A percentile compares a stretch with the other conserved stretches of the same genome.
phyloP scores from a whole-genome alignment of 2,329 filamentous ascomycete genomes.

The Fusarium subtropicale region DNA sequence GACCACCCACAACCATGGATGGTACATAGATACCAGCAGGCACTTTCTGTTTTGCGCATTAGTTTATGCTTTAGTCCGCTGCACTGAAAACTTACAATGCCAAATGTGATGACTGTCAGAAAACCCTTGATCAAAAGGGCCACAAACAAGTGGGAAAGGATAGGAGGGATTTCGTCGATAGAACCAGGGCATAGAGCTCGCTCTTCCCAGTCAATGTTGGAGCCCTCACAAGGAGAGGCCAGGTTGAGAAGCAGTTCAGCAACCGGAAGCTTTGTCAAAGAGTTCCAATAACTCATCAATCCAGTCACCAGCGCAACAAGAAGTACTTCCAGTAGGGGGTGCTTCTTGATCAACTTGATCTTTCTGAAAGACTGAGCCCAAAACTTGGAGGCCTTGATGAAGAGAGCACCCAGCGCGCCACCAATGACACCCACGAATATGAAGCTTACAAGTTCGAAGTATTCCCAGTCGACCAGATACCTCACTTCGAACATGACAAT shows the following conservation, averaged over 20 bases:
- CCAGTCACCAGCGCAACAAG: constrained; percentile 89
- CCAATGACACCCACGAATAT: constrained; percentile 88
- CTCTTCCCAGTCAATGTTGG: constrained; percentile 69
- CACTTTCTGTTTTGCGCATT: constrained; percentile 72
- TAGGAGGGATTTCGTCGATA: constrained; percentile 80
- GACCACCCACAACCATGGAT: constrained; percentile 96
- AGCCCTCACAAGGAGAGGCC: constrained; percentile 84
- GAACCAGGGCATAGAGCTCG: constrained; percentile 82
- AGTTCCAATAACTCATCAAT: constrained; percentile 91
- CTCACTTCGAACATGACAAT: constrained; percentile 97
- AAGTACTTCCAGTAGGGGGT: constrained; percentile 87
- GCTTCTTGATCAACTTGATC: constrained; percentile 81
- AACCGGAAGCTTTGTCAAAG: constrained; percentile 87
- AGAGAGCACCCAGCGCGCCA: constrained; percentile 85
- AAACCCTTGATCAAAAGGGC: constrained; percentile 92
- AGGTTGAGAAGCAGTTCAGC: constrained; percentile 91
- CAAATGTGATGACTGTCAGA: constrained; percentile 91
- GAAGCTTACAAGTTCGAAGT: constrained; percentile 89
- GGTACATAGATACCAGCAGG: constrained; percentile 98
- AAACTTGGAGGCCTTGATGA: constrained; percentile 92
- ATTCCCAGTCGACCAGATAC: constrained; percentile 90
- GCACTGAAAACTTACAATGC: constrained; percentile 69
- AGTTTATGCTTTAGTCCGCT: constrained; percentile 20
- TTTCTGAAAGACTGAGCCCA: constrained; percentile 93
- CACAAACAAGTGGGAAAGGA: constrained; percentile 76